phyloP scores from a whole-genome alignment of 1,284 basidiomycete species.

The Ustilago loliicola region DNA sequence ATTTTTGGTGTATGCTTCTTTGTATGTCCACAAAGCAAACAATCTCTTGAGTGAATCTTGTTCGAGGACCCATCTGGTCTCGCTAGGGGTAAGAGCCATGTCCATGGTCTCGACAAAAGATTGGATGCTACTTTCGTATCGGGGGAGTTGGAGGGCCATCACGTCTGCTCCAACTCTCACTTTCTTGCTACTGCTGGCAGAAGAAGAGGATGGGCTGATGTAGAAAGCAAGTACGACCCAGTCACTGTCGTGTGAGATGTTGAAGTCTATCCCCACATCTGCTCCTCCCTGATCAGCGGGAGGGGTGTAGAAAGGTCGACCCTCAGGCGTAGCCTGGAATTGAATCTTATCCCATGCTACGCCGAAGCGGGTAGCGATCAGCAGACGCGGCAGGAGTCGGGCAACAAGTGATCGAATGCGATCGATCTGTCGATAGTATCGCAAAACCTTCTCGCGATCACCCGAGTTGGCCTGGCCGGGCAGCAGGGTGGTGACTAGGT shows the following conservation, averaged over 20 bases:
- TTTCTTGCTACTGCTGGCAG: too few species aligned
- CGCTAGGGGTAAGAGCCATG: conserved; percentile 53
- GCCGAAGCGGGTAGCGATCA: conserved; percentile 19
- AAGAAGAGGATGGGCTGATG: background rate
- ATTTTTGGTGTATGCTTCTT: conserved; percentile 68
- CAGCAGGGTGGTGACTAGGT: conserved; percentile 20
- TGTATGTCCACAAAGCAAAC: conserved; percentile 66
- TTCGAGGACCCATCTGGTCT: conserved; percentile 52
- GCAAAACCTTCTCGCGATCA: conserved; percentile 41
- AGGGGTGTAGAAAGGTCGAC: conserved; percentile 36
- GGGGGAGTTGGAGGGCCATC: conserved; percentile 61
- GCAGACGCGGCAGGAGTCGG: conserved; percentile 45
- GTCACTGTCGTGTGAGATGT: conserved; percentile 65
- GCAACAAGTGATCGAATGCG: conserved; percentile 54
- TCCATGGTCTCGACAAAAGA: conserved; percentile 65
- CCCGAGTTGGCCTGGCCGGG: conserved; percentile 18
- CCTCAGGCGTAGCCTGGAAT: conserved; percentile 28
- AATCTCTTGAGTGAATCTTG: conserved; percentile 43
- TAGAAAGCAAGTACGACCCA: conserved; percentile 65
- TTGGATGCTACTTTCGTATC: conserved; percentile 45
- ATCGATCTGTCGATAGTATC: conserved; percentile 50
- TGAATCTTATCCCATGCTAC: conserved; percentile 12
- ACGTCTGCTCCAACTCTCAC: conserved; percentile 62
- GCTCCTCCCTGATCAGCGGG: too few species aligned
- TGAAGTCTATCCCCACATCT: conserved; percentile 50